A percentile compares a stretch with the other conserved stretches of the same genome.
Evolutionary conservation across 805 yeast genomes (phyloP).

Genomic region (Lipomyces mesembrius): DNA sequence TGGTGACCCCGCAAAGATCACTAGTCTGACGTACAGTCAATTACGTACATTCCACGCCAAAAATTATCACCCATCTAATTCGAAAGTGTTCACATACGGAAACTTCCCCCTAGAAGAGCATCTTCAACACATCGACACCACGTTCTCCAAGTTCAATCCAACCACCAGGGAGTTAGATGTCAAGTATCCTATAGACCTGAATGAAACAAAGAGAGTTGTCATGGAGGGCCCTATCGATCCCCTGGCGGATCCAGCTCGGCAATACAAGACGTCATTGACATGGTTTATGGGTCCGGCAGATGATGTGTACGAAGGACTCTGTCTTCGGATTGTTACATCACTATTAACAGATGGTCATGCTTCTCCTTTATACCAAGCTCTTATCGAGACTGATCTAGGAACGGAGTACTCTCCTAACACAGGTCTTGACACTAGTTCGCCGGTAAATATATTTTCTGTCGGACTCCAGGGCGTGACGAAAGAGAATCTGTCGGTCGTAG

Average conservation of each 20-base stretch:
- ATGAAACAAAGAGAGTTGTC: slow-evolving; percentile 46
- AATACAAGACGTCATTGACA: slow-evolving; percentile 79
- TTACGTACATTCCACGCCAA: slow-evolving; percentile 72
- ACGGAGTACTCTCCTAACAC: slow-evolving; percentile 85
- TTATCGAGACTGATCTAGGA: slow-evolving; percentile 84
- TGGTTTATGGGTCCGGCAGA: slow-evolving; percentile 83
- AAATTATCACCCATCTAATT: slow-evolving; percentile 89
- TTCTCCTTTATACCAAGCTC: slow-evolving; percentile 82
- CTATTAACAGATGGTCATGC: slow-evolving; percentile 89
- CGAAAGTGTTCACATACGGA: slow-evolving; percentile 87
- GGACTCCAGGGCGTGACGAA: slow-evolving; percentile 78
- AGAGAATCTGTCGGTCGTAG: slow-evolving; percentile 54
- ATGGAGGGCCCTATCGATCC: slow-evolving; percentile 84
- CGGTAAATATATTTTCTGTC: slow-evolving; percentile 74
- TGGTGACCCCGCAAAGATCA: slow-evolving; percentile 86
- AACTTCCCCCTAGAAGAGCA: slow-evolving; percentile 67
- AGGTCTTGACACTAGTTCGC: slow-evolving; percentile 83
- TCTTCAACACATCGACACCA: slow-evolving; percentile 58
- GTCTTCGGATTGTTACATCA: slow-evolving; percentile 70
- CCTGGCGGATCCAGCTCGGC: slow-evolving; percentile 65
- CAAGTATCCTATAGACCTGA: slow-evolving; percentile 54
- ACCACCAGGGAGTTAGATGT: slow-evolving; percentile 44
- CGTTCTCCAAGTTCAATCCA: slow-evolving; percentile 58
- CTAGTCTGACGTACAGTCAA: slow-evolving; percentile 73
- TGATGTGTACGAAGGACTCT: slow-evolving; percentile 70